A percentile compares a stretch with the other conserved stretches of the same genome.
Conservation (phyloP, 148 eudicot species). For the Arctostaphylos glauca region DNA sequence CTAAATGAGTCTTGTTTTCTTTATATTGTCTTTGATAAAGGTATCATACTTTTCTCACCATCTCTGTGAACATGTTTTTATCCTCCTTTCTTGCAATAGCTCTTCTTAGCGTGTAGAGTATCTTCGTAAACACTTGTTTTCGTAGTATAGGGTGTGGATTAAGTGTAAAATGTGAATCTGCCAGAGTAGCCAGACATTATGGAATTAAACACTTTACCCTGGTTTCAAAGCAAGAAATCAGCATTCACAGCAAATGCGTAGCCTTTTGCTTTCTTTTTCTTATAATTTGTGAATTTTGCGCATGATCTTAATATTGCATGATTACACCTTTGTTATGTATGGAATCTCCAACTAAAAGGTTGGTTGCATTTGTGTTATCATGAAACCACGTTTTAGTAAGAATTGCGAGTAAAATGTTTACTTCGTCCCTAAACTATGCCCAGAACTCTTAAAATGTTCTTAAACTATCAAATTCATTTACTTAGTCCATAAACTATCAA, state of each 20-base stretch:
- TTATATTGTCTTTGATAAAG: background rate
- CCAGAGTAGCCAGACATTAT: background rate
- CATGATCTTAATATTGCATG: background rate
- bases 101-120: background rate
- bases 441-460: no score
- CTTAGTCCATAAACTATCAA: no score
- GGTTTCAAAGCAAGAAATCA: background rate
- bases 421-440: no score
- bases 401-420: no score
- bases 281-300: background rate
- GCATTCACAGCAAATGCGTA: background rate
- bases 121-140: background rate
- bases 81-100: background rate
- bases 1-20: background rate
- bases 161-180: background rate
- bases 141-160: background rate
- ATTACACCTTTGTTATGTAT: background rate
- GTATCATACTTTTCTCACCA: background rate
- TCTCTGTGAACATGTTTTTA: background rate
- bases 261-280: background rate
- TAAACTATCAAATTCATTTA: no score
- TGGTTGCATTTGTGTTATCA: background rate
- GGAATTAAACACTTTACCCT: background rate
- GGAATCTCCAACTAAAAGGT: background rate
- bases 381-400: background rate